Base-by-base conservation (phyloP, 208 protist genomes). In the Angomonas ambiguus region DNA sequence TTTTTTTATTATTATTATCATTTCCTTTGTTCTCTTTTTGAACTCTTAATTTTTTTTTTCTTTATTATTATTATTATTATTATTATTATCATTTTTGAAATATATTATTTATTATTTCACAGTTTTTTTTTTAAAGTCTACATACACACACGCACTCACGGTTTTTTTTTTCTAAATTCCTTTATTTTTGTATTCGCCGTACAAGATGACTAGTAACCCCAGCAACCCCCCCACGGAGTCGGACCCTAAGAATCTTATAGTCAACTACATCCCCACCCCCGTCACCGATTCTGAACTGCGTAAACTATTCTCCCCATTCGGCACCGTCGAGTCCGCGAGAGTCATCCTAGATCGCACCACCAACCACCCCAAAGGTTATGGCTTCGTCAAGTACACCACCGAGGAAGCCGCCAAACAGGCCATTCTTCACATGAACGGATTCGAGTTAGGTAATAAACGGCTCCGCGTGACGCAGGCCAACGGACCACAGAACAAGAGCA, bases 331-430 rank as follows among this genome's bases (percentile, higher is more conserved):
- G n/a, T 77, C 69, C 30, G 80, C 78, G n/a, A 71, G 79, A 33
- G 74, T 92, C 25, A 82, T 92, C 38, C 28, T 72, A 24, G 80
- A 92, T 59, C 67, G 73, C 13, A 55, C 48, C 13, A 86, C 67
- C 33, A 67, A 79, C 62, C 79, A 85, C 63, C 82, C 82, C 2
- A 82, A 85, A 51, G 86, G 86, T 35, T 92, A 88, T 53, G 86
- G 86, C 35, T 92, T 92, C 56, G 88, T 94, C 22, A 85, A 84
- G 59, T 94, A 83, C 61, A 73, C 66, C 13, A 74, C 56, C 25
- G 69, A 74, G 51, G 80, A 80, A 30, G 69, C 85, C 8, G 85
- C 85, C 1, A 67, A 75, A 27, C 5, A 28, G 6, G 88, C 88
- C n/a, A 83, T 85, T 2, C 55, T 25, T 28, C 32, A 63, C 27